Evolutionary conservation across 352 stramenopile genomes (phyloP).

Genomic region (Pythium coloratum): DNA sequence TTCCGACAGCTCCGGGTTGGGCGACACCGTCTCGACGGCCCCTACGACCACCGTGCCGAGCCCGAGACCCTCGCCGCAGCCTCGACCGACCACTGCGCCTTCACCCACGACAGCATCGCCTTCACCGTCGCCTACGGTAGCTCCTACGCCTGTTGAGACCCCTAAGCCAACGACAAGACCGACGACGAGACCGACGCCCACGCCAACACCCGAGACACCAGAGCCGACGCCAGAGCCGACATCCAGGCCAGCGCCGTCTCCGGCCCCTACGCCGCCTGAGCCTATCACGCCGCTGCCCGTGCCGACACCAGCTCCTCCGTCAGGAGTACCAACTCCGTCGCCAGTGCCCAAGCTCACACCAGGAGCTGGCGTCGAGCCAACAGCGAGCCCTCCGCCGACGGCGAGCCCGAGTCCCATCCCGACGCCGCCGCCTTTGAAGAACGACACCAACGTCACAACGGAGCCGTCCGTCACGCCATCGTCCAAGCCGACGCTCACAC

Average conservation of each 20-base stretch:
- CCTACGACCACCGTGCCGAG: neutral
- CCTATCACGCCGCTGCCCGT: conserved; percentile 19
- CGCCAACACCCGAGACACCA: neutral
- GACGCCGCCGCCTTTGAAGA: neutral
- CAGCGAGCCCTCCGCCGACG: neutral
- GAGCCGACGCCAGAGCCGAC: neutral
- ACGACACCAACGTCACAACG: neutral
- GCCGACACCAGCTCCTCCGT: conserved; percentile 3
- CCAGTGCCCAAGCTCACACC: conserved; percentile 16
- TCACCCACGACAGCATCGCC: neutral
- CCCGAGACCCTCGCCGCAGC: neutral
- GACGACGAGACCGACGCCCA: neutral
- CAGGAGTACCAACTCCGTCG: conserved; percentile 1
- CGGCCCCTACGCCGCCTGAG: conserved; percentile 1
- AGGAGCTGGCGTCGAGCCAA: conserved; percentile 1
- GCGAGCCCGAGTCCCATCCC: neutral
- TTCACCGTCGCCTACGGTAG: neutral
- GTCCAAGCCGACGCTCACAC: neutral
- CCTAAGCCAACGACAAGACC: neutral
- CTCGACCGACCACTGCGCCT: neutral
- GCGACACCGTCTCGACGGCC: neutral
- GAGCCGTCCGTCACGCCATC: neutral
- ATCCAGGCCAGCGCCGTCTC: neutral
- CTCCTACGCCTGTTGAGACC: neutral
- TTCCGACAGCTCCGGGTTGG: neutral